Conservation (phyloP, 331 rosid genomes). For the Saraca asoca region DNA sequence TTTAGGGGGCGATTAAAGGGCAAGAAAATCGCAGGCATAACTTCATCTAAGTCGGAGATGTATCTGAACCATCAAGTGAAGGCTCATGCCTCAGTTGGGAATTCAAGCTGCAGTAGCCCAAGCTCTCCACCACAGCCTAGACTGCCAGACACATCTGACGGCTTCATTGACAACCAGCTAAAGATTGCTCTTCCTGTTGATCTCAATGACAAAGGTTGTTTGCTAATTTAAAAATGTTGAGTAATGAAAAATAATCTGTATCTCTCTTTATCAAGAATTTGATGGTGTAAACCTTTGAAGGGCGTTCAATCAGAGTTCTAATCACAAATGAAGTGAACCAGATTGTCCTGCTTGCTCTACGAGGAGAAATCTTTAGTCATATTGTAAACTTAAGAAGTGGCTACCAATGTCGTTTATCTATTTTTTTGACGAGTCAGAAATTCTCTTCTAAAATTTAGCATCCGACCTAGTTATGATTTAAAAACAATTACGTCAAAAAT, state of each 20-base stretch:
- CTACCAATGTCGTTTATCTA: no score
- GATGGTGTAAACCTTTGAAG: conserved; percentile 4
- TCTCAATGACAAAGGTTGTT: conserved; percentile 84
- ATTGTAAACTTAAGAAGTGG: no score
- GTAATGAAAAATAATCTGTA: conserved; percentile 1
- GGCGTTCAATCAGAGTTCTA: conserved; percentile 18
- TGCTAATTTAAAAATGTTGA: conserved; percentile 16
- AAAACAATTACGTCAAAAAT: no score
- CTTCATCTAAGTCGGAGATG: conserved; percentile 66
- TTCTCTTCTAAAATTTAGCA: no score
- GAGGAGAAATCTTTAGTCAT: background rate
- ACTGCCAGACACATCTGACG: conserved; percentile 50
- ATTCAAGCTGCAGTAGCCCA: conserved; percentile 74
- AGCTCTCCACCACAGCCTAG: conserved; percentile 81
- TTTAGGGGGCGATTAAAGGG: conserved; percentile 75
- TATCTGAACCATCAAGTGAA: conserved; percentile 67
- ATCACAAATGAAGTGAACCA: background rate
- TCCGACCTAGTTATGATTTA: no score
- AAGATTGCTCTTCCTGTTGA: conserved; percentile 69
- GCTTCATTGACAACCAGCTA: conserved; percentile 64
- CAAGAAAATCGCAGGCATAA: conserved; percentile 60
- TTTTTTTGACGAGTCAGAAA: no score
- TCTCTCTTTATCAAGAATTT: background rate
- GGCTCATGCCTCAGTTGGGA: conserved; percentile 66
- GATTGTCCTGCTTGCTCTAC: conserved; percentile 24